Evolutionary conservation across 75 land plant genomes (phyloP), one percentile per base, ranked within the genome.

Genomic region (Pinus taeda): DNA sequence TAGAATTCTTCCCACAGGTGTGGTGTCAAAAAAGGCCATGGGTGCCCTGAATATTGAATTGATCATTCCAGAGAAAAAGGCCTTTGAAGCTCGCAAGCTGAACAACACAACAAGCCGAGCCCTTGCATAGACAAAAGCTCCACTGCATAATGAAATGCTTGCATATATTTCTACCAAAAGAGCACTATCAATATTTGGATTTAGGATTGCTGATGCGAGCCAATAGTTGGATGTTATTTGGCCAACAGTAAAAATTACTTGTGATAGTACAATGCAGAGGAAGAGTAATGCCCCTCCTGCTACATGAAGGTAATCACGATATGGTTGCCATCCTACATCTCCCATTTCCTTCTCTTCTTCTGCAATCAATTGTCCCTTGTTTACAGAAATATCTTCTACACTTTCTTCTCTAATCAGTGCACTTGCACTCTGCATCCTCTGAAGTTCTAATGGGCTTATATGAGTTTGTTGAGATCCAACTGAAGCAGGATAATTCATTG

Each of bases 21-120:
- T 94, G 7, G 92, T 84, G 72, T 94, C 94, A 79, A 94, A 94
- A 75, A 94, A 91, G 5, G 81, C 73, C 94, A 94, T 94, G 3
- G 97, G 97, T 75, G 97, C 94, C 62, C 76, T 81, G 73, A 94
- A 92, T 22, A 94, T 71, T 7, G 97, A 73, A 45, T 76, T 76
- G 36, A 79, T 90, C 60, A 94, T 81, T 26, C 82, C 86, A 18
- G 77, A 78, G 67, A 88, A 94, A 83, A 94, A 90, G 3, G 88
- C 81, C 67, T 81, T 88, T 12, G 95, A 92, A 73, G 92, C 95
- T 64, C 74, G 84, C 39, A 94, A 59, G 36, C 95, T 91, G 18
- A 87, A 60, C 29, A 69, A 76, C 6, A 88, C 88, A 12, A 77
- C 76, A 49, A 83, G 79, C 3, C 57, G 29, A n/a, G 88, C 76